phyloP scores from a whole-genome alignment of 2,329 filamentous ascomycete genomes.

The Coniella lustricola region DNA sequence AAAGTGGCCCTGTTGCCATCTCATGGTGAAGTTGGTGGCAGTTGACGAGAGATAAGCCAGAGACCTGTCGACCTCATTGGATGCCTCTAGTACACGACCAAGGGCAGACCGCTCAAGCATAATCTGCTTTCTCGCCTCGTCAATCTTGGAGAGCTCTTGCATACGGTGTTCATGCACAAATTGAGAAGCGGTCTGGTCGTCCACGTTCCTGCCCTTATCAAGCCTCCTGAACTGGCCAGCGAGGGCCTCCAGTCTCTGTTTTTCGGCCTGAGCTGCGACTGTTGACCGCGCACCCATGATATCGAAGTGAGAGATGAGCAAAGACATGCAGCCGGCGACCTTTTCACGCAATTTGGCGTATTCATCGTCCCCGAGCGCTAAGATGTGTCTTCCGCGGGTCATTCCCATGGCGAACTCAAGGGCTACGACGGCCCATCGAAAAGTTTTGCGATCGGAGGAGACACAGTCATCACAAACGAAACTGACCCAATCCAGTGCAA shows the following conservation, averaged over 20 bases:
- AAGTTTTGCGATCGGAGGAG: constrained; percentile 88
- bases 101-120: constrained; percentile 81
- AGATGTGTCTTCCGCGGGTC: constrained; percentile 86
- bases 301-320: constrained; percentile 96
- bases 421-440: constrained; percentile 92
- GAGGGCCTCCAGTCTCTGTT: constrained; percentile 75
- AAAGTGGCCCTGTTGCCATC: constrained; percentile 98
- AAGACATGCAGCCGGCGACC: constrained; percentile 93
- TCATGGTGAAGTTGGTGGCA: constrained; percentile 87
- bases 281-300: constrained; percentile 97
- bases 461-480: constrained; percentile 98
- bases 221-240: constrained; percentile 69
- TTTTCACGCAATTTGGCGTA: constrained; percentile 77
- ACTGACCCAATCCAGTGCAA: constrained; percentile 93
- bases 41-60: constrained; percentile 90
- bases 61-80: constrained; percentile 91
- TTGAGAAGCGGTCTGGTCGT: constrained; percentile 78
- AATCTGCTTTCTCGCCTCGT: constrained; percentile 69
- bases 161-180: constrained; percentile 71
- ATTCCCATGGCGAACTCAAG: constrained; percentile 97
- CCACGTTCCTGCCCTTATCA: constrained; percentile 64
- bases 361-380: constrained; percentile 84
- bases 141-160: constrained; percentile 65
- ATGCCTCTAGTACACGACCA: constrained; percentile 85
- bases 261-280: constrained; percentile 88